A percentile compares a stretch with the other conserved stretches of the same genome.
These are phyloP conservation scores for Durotheca rogersii DNA, from an alignment of 495 filamentous ascomycete genomes.

Conservation along the genomic window DNA sequence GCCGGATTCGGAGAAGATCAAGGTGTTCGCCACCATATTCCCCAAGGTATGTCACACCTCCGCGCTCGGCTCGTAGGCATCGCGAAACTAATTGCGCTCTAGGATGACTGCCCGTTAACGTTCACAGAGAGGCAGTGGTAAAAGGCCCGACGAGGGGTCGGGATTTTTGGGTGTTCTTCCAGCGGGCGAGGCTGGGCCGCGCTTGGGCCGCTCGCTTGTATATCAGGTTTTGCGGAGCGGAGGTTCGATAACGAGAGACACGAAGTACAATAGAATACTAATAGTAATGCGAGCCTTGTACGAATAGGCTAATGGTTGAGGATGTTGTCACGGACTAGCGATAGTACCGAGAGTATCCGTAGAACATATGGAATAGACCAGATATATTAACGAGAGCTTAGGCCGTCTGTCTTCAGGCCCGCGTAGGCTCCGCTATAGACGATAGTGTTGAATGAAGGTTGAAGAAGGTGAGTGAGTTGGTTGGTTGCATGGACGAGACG, in stretches of 20 bases:
- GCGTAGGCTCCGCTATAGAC: no score
- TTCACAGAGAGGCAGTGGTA: constrained; percentile 55
- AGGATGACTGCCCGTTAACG: constrained; percentile 68
- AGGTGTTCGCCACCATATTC: constrained; percentile 98
- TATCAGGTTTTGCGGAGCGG: not conserved
- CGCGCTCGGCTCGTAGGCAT: not conserved
- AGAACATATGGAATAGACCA: constrained; percentile 20
- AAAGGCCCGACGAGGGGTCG: constrained; percentile 1
- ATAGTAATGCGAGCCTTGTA: constrained; percentile 37
- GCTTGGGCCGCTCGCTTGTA: not conserved
- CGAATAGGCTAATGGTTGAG: constrained; percentile 27
- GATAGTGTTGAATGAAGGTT: no score
- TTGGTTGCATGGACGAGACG: no score
- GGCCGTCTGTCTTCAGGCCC: not conserved
- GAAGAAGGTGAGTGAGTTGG: no score
- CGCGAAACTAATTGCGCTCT: constrained; percentile 29
- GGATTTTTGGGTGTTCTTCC: not conserved
- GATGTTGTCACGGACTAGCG: constrained; percentile 11
- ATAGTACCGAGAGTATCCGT: constrained; percentile 20
- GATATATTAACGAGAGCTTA: not conserved
- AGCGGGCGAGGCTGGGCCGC: not conserved
- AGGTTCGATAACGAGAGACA: constrained; percentile 16
- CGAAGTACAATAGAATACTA: constrained; percentile 27
- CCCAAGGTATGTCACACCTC: constrained; percentile 71
- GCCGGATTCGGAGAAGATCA: constrained; percentile 82